phyloP scores from a whole-genome alignment of 2,329 filamentous ascomycete species.

The Zymoseptoria pseudotritici region DNA sequence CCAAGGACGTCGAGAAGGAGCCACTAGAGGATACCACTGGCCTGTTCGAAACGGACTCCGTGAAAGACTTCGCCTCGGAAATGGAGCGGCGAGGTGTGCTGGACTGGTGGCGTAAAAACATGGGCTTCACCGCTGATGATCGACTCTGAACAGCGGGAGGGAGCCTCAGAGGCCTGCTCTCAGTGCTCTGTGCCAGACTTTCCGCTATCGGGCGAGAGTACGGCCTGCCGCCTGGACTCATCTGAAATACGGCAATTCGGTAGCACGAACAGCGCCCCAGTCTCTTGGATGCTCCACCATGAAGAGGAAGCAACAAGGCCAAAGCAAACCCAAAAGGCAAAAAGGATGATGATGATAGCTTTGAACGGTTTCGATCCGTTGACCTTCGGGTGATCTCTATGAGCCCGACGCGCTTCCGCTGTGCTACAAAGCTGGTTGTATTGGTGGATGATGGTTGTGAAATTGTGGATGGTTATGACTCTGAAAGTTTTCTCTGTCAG shows the following conservation, averaged over 20 bases:
- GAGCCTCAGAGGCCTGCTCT: neutral
- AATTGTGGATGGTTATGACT: neutral
- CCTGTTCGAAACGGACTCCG: slow-evolving; percentile 52
- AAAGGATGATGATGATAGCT: slow-evolving; percentile 5
- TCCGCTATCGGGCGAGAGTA: neutral
- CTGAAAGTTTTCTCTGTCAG: neutral
- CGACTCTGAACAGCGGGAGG: neutral
- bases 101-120: slow-evolving; percentile 60
- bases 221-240: neutral
- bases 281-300: neutral
- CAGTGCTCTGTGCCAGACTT: neutral
- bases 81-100: slow-evolving; percentile 56
- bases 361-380: slow-evolving; percentile 11
- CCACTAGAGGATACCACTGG: slow-evolving; percentile 31
- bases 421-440: slow-evolving; percentile 6
- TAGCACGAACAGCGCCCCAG: neutral
- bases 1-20: slow-evolving; percentile 21
- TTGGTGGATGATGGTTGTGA: neutral
- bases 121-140: slow-evolving; percentile 45
- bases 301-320: neutral
- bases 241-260: neutral
- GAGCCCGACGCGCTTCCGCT: slow-evolving; percentile 12
- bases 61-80: slow-evolving; percentile 55
- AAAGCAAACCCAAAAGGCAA: slow-evolving; percentile 3
- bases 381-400: slow-evolving; percentile 14